Percentiles rank a stretch among this genome's conserved stretches.
Evolutionary conservation across 129 eudicot genomes (phyloP).

Genomic region (Apium graveolens): DNA sequence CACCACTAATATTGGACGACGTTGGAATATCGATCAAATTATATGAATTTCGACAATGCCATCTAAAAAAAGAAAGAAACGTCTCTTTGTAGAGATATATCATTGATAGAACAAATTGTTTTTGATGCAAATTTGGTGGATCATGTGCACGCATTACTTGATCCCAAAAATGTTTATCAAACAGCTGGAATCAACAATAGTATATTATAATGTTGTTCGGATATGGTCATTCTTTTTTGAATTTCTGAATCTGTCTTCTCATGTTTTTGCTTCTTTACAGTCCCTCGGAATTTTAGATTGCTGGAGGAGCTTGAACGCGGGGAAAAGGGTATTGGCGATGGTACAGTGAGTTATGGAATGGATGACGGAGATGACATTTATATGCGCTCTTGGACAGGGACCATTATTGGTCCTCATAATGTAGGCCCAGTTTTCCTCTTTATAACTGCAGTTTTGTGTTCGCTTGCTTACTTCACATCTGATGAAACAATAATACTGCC

Average conservation of each 20-base stretch:
- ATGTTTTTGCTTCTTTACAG: constrained; percentile 3
- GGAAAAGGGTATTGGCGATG: constrained; percentile 7
- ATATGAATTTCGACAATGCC: not conserved
- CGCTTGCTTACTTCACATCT: not conserved
- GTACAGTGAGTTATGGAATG: constrained; percentile 14
- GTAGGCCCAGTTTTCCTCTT: not conserved
- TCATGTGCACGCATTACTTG: not conserved
- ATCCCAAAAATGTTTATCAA: not conserved
- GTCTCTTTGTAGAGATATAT: not conserved
- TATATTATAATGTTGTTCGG: not conserved
- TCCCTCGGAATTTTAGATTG: constrained; percentile 12
- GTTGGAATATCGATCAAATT: too few relatives aligned
- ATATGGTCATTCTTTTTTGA: not conserved
- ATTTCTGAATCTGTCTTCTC: not conserved
- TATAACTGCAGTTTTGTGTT: not conserved
- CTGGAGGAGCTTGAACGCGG: constrained; percentile 15
- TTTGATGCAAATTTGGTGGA: not conserved
- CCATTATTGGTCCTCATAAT: constrained; percentile 13
- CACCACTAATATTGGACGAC: too few relatives aligned
- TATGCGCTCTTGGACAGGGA: constrained; percentile 14
- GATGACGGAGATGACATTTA: constrained; percentile 14
- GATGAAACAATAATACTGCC: not conserved
- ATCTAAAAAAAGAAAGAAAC: not conserved
- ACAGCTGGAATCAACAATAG: not conserved
- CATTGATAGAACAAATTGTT: not conserved